A percentile compares a stretch with the other conserved stretches of the same genome.
Evolutionary conservation across 2,329 filamentous ascomycete genomes (phyloP).

Genomic region (Didymella exigua): DNA sequence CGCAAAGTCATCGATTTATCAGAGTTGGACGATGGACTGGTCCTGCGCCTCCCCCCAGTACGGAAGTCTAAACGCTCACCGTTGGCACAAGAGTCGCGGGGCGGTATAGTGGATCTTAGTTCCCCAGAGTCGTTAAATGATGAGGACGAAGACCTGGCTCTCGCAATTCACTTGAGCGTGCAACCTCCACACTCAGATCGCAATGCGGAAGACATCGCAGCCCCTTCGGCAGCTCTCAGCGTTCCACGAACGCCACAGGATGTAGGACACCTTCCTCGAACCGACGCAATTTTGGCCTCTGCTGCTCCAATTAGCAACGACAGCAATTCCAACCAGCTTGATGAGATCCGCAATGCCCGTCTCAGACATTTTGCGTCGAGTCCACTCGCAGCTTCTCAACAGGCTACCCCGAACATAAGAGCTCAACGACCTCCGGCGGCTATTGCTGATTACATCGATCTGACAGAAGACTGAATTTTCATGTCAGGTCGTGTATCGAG

Average conservation of each 20-base stretch:
- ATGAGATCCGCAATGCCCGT: conserved; percentile 1
- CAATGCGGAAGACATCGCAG: too few species aligned
- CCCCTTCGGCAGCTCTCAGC: background rate
- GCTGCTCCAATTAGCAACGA: background rate
- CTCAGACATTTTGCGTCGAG: conserved; percentile 7
- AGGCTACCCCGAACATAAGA: background rate
- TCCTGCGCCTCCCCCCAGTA: background rate
- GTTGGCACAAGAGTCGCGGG: background rate
- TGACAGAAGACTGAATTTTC: background rate
- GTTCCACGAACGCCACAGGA: background rate
- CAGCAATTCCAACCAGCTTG: background rate
- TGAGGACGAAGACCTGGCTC: background rate
- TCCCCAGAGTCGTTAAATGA: background rate
- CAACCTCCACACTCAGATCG: background rate
- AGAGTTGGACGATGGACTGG: background rate
- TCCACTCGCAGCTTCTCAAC: background rate
- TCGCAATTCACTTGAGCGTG: background rate
- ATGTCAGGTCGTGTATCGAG: background rate
- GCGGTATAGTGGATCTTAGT: conserved; percentile 1
- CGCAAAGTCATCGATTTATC: background rate
- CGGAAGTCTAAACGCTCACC: background rate
- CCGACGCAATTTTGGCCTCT: background rate
- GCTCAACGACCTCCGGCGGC: background rate
- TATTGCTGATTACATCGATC: conserved; percentile 3
- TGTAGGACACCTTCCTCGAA: too few species aligned